Conservation (phyloP, 1,284 basidiomycete species). For the Violaceomyces palustris region DNA sequence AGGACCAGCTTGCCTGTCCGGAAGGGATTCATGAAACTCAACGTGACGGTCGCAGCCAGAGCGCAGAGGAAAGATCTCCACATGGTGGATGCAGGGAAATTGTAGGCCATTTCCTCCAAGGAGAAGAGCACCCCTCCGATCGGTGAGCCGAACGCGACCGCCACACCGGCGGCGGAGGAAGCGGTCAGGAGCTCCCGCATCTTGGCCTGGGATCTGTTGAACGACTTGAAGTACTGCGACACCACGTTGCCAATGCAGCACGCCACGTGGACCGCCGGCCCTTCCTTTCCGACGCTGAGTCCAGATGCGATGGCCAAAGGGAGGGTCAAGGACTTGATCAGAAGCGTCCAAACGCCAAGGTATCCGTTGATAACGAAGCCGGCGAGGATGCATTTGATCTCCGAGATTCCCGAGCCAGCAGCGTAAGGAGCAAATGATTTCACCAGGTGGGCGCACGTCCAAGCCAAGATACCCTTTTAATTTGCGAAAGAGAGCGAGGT, state of each 20-base stretch:
- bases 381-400: constrained; percentile 96
- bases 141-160: constrained; percentile 93
- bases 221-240: constrained; percentile 72
- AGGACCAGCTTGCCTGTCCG: constrained; percentile 94
- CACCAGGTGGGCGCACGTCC: constrained; percentile 71
- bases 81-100: constrained; percentile 95
- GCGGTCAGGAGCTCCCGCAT: constrained; percentile 94
- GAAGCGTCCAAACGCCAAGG: constrained; percentile 80
- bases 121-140: constrained; percentile 94
- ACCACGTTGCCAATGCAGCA: constrained; percentile 87
- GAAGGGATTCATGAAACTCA: constrained; percentile 98
- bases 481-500: background rate
- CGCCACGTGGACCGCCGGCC: constrained; percentile 94
- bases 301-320: constrained; percentile 88
- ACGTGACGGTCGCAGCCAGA: constrained; percentile 87
- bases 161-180: constrained; percentile 92
- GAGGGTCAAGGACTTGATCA: constrained; percentile 85
- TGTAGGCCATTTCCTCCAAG: constrained; percentile 73
- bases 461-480: constrained; percentile 14
- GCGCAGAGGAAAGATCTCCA: constrained; percentile 97
- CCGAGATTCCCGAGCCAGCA: constrained; percentile 94
- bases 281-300: constrained; percentile 95
- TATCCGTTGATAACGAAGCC: constrained; percentile 97
- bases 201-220: constrained; percentile 85
- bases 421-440: constrained; percentile 85